Evolutionary conservation across 192 early-diverging fungal species (phyloP).

Genomic region (Podila epigama): DNA sequence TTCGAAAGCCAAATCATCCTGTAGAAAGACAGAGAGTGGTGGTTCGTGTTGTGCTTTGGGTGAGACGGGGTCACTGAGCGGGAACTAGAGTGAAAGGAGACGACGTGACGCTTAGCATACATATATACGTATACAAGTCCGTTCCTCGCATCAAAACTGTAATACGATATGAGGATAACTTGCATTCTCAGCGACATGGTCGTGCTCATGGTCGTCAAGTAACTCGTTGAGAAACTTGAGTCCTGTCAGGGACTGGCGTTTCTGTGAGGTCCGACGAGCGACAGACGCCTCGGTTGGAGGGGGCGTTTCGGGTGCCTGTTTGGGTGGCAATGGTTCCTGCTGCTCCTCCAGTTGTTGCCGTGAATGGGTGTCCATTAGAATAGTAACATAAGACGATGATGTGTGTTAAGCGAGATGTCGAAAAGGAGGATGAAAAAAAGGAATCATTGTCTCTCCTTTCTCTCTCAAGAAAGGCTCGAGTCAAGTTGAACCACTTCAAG

Average conservation of each 20-base stretch:
- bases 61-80: conserved; percentile 1
- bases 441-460: too few species aligned
- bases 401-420: too few species aligned
- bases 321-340: neutral
- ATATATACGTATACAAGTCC: too few species aligned
- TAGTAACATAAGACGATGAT: neutral
- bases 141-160: too few species aligned
- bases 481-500: too few species aligned
- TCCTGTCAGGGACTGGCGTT: conserved; percentile 38
- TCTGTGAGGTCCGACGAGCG: conserved; percentile 32
- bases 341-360: neutral
- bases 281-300: neutral
- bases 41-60: conserved; percentile 24
- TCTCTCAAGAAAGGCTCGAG: too few species aligned
- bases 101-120: too few species aligned
- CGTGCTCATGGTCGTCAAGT: conserved; percentile 38
- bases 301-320: conserved; percentile 5
- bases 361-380: neutral
- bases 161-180: neutral
- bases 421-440: too few species aligned
- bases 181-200: conserved; percentile 12
- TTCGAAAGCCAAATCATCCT: conserved; percentile 43
- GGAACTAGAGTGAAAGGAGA: neutral
- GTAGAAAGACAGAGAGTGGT: conserved; percentile 15
- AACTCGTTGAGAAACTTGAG: conserved; percentile 38